phyloP scores from a whole-genome alignment of 495 filamentous ascomycete species.

The Niebla homalea region DNA sequence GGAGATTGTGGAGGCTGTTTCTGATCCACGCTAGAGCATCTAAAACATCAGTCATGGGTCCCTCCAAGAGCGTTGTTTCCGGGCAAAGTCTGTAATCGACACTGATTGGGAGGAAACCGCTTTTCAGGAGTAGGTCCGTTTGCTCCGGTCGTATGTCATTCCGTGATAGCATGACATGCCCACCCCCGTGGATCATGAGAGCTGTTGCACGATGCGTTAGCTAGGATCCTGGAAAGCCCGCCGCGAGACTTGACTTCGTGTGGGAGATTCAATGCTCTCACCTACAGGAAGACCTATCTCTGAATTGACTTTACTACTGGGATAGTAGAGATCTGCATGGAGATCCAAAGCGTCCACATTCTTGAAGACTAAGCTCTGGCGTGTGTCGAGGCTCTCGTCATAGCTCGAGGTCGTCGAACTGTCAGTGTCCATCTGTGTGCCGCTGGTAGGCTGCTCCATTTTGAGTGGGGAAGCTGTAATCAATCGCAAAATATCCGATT shows the following conservation, averaged over 20 bases:
- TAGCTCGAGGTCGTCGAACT: not conserved
- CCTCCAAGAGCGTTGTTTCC: conserved; percentile 33
- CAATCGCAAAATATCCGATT: conserved; percentile 18
- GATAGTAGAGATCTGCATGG: conserved; percentile 35
- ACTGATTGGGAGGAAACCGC: conserved; percentile 37
- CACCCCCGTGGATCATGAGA: conserved; percentile 45
- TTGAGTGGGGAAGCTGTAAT: conserved; percentile 26
- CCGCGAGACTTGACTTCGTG: not conserved
- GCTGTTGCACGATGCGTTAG: conserved; percentile 19
- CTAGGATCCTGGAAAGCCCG: not conserved
- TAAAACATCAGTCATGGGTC: conserved; percentile 15
- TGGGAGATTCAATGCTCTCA: not conserved
- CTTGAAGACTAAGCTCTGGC: conserved; percentile 26
- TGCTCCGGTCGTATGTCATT: conserved; percentile 33
- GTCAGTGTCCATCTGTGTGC: conserved; percentile 9
- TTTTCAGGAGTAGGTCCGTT: conserved; percentile 23
- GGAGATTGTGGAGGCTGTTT: conserved; percentile 24
- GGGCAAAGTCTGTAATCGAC: conserved; percentile 46
- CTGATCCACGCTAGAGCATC: conserved; percentile 28
- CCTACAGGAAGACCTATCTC: not conserved
- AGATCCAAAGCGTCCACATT: conserved; percentile 18
- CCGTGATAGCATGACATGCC: conserved; percentile 34
- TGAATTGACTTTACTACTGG: conserved; percentile 3
- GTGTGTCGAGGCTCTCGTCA: not conserved
- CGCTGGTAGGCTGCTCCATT: conserved; percentile 28